phyloP scores from a whole-genome alignment of 1,284 basidiomycete genomes.

The Moniliella sp. region DNA sequence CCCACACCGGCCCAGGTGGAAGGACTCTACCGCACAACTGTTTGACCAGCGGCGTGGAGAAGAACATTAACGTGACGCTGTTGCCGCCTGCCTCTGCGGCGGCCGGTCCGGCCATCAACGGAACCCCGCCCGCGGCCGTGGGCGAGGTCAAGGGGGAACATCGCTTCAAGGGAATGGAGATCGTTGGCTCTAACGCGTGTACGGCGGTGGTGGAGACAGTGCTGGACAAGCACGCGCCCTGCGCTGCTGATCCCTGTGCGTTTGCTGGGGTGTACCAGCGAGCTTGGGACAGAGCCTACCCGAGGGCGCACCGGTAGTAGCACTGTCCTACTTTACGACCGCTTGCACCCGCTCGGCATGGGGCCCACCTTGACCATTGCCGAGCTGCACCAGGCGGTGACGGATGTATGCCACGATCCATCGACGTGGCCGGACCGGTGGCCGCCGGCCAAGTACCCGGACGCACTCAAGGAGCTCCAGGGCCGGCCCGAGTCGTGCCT shows the following conservation, averaged over 20 bases:
- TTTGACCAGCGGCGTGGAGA: slow-evolving; percentile 47
- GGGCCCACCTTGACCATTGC: slow-evolving; percentile 16
- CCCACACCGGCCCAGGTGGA: neutral
- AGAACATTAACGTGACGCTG: slow-evolving; percentile 50
- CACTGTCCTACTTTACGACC: slow-evolving; percentile 82
- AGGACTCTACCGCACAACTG: slow-evolving; percentile 49
- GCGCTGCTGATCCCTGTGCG: slow-evolving; percentile 60
- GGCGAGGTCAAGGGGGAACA: slow-evolving; percentile 18
- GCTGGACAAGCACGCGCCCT: slow-evolving; percentile 89
- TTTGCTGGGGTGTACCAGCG: slow-evolving; percentile 96
- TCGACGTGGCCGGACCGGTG: slow-evolving; percentile 8
- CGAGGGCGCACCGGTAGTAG: slow-evolving; percentile 29
- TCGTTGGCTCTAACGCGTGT: slow-evolving; percentile 66
- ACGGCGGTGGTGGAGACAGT: slow-evolving; percentile 65
- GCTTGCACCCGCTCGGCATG: slow-evolving; percentile 56
- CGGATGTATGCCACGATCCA: slow-evolving; percentile 12
- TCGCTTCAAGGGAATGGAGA: slow-evolving; percentile 34
- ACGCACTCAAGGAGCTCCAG: slow-evolving; percentile 52
- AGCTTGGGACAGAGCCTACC: slow-evolving; percentile 68
- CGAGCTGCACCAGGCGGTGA: slow-evolving; percentile 13
- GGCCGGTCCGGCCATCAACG: too few species aligned
- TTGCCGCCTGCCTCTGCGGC: too few species aligned
- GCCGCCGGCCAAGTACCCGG: slow-evolving; percentile 15
- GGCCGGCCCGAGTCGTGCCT: slow-evolving; percentile 79
- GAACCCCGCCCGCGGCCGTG: too few species aligned